Percentiles rank a stretch among this genome's conserved stretches.
phyloP scores from a whole-genome alignment of 179 eudicot species.

The Silene coronaria region DNA sequence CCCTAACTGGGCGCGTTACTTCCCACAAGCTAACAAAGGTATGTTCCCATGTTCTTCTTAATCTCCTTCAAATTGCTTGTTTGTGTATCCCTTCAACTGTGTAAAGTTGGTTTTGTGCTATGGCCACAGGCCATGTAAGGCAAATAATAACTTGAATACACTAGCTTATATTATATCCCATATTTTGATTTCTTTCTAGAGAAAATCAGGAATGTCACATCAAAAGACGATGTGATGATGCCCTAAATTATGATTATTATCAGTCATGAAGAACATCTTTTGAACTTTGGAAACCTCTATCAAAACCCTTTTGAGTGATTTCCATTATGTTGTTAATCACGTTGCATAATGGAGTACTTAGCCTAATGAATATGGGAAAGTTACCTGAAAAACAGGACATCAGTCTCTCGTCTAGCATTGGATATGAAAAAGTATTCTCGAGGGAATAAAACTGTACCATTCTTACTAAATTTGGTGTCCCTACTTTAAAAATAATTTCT shows the following conservation, averaged over 20 bases:
- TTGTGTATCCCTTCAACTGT: background rate
- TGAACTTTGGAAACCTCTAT: background rate
- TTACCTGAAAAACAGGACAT: background rate
- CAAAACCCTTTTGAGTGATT: no score
- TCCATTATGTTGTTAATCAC: background rate
- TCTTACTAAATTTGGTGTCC: background rate
- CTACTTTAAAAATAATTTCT: background rate
- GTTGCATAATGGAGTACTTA: background rate
- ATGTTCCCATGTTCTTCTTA: slow-evolving; percentile 15
- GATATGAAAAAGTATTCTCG: background rate
- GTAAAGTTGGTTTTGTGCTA: background rate
- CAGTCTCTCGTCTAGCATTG: background rate
- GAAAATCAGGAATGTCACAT: background rate
- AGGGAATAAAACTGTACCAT: background rate
- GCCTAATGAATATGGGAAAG: background rate
- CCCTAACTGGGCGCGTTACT: slow-evolving; percentile 95
- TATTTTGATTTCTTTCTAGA: background rate
- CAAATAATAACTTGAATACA: background rate
- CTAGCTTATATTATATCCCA: background rate
- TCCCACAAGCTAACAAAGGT: slow-evolving; percentile 95
- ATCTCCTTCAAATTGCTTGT: background rate
- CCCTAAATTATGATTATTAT: background rate
- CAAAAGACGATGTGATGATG: background rate
- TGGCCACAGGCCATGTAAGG: background rate
- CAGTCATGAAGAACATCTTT: background rate